Evolutionary conservation across 495 filamentous ascomycete genomes (phyloP).

Genomic region (Aspergillus avenaceus): DNA sequence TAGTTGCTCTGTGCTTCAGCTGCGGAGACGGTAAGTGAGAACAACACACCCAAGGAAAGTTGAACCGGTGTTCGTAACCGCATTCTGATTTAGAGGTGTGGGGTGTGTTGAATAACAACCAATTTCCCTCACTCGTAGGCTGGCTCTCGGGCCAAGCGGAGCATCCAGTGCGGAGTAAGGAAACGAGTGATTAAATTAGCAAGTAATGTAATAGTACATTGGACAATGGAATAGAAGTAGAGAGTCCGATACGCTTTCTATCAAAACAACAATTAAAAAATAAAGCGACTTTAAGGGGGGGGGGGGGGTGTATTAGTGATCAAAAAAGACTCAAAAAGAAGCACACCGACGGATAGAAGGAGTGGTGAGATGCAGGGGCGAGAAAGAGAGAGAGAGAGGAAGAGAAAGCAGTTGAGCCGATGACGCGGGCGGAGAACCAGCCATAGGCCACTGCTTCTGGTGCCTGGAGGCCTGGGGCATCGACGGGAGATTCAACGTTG

Average conservation of each 20-base stretch:
- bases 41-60: conserved; percentile 22
- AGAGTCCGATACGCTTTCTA: neutral
- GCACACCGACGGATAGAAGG: neutral
- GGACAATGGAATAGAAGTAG: neutral
- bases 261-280: too few relatives aligned
- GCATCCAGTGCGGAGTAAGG: conserved; percentile 11
- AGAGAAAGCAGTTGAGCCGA: conserved; percentile 19
- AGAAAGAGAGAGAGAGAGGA: conserved; percentile 6
- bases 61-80: conserved; percentile 22
- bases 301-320: neutral
- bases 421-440: conserved; percentile 39
- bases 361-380: neutral
- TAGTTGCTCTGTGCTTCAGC: conserved; percentile 29
- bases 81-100: conserved; percentile 21
- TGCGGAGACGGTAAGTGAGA: conserved; percentile 19
- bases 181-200: conserved; percentile 1
- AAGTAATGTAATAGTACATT: conserved; percentile 6
- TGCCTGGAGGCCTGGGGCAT: conserved; percentile 21
- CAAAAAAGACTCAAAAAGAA: neutral
- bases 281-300: too few relatives aligned
- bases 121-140: neutral
- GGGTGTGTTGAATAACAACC: neutral
- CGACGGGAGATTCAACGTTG: neutral
- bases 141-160: neutral
- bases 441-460: neutral